These are phyloP conservation scores for Ophiostoma sp. DNA, from an alignment of 2,329 filamentous ascomycete genomes.

Conservation along the genomic window DNA sequence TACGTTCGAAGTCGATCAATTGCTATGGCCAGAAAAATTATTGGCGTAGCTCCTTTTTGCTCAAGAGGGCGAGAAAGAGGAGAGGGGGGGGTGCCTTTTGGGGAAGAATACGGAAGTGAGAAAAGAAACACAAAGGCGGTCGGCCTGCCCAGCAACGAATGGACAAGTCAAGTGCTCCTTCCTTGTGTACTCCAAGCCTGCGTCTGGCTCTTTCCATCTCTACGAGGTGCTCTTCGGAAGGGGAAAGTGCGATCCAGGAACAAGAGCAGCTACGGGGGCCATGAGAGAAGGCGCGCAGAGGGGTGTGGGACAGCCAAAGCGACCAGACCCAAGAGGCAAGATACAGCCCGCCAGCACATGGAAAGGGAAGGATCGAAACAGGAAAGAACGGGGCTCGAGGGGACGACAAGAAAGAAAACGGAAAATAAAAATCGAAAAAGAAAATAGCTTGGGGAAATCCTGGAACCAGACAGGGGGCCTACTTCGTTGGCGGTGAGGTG, in stretches of 20 bases:
- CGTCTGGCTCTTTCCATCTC: slow-evolving; percentile 1
- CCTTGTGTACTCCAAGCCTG: background rate
- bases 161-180: slow-evolving; percentile 15
- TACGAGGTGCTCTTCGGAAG: slow-evolving; percentile 7
- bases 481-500: slow-evolving; percentile 27
- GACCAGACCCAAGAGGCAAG: background rate
- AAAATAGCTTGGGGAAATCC: slow-evolving; percentile 30
- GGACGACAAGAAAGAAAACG: slow-evolving; percentile 14
- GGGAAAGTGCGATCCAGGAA: slow-evolving; percentile 21
- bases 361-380: background rate
- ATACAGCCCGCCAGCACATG: slow-evolving; percentile 15
- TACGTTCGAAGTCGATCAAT: slow-evolving; percentile 22
- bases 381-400: slow-evolving; percentile 14
- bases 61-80: slow-evolving; percentile 3
- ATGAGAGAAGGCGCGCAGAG: slow-evolving; percentile 11
- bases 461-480: slow-evolving; percentile 25
- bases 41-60: slow-evolving; percentile 23
- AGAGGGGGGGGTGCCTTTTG: slow-evolving; percentile 16
- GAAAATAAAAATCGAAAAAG: slow-evolving; percentile 13
- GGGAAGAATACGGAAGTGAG: slow-evolving; percentile 12
- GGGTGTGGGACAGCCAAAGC: background rate
- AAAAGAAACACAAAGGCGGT: slow-evolving; percentile 16
- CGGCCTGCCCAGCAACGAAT: slow-evolving; percentile 21
- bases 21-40: slow-evolving; percentile 23
- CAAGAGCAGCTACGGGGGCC: slow-evolving; percentile 12